phyloP scores from a whole-genome alignment of 1,139 yeast species.

The Magnusiomyces magnusii region DNA sequence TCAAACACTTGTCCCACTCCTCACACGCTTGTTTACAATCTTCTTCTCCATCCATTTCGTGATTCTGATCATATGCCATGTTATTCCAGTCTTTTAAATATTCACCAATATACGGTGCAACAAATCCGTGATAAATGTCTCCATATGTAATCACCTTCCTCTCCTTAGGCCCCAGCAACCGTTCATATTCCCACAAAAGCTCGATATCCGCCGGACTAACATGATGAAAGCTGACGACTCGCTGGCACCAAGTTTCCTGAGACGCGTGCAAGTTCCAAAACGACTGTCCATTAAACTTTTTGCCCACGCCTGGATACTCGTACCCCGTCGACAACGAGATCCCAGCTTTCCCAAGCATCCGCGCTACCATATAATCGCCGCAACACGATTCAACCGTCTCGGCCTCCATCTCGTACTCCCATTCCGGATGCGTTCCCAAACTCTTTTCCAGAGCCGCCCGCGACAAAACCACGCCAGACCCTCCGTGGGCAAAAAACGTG shows the following conservation, averaged over 20 bases:
- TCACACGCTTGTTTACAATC: conserved; percentile 26
- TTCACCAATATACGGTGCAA: conserved; percentile 28
- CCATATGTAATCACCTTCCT: conserved; percentile 26
- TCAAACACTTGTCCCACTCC: conserved; percentile 20
- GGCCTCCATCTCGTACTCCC: conserved; percentile 24
- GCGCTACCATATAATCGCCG: conserved; percentile 35
- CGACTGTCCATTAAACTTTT: conserved; percentile 32
- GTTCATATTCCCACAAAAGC: conserved; percentile 34
- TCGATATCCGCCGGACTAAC: conserved; percentile 30
- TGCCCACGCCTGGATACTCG: conserved; percentile 20
- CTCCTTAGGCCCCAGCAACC: conserved; percentile 24
- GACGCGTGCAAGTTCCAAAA: conserved; percentile 20
- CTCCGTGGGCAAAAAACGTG: conserved; percentile 34
- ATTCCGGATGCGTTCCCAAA: conserved; percentile 22
- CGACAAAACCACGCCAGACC: conserved; percentile 35
- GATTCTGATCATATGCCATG: conserved; percentile 17
- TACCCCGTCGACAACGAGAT: conserved; percentile 20
- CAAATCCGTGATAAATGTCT: conserved; percentile 32
- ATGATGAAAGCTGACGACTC: conserved; percentile 33
- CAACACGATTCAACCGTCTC: conserved; percentile 28
- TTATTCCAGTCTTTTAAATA: conserved; percentile 29
- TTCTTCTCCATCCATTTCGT: conserved; percentile 11
- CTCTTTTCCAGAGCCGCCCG: conserved; percentile 28
- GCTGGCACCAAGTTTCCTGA: conserved; percentile 30
- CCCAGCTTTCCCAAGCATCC: conserved; percentile 20